Conservation (phyloP, 495 filamentous ascomycete species). For the Hypoxylon perforatum region DNA sequence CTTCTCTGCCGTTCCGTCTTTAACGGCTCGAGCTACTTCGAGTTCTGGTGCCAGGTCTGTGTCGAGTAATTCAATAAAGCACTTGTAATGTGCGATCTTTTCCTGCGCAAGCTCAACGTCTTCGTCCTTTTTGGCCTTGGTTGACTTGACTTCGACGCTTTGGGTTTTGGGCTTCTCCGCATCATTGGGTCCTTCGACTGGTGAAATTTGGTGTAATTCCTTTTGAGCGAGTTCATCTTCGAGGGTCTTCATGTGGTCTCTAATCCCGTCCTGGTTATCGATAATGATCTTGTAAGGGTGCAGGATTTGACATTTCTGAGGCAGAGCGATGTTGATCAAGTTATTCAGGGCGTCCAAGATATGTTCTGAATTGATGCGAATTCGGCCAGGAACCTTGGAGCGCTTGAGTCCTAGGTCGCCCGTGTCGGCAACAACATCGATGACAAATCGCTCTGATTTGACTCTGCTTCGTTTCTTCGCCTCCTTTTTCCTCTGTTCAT, state of each 20-base stretch:
- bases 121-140: neutral
- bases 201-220: too few relatives aligned
- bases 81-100: conserved; percentile 8
- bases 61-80: conserved; percentile 21
- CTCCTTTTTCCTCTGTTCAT: conserved; percentile 6
- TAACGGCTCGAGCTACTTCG: neutral
- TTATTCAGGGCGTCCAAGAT: conserved; percentile 9
- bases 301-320: conserved; percentile 11
- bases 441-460: neutral
- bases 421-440: conserved; percentile 7
- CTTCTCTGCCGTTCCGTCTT: neutral
- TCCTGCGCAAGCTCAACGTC: conserved; percentile 5
- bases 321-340: conserved; percentile 6
- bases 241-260: neutral
- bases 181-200: too few relatives aligned
- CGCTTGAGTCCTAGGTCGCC: conserved; percentile 10
- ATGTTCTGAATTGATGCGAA: conserved; percentile 23
- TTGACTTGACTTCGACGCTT: neutral
- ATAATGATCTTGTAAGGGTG: conserved; percentile 19
- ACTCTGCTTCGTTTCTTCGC: neutral
- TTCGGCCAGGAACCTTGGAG: conserved; percentile 1
- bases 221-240: neutral
- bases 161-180: neutral
- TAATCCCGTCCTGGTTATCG: conserved; percentile 1
- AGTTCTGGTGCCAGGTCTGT: conserved; percentile 9